These are phyloP conservation scores for Globisporangium apiculatum DNA, from an alignment of 352 stramenopile species.

Conservation along the genomic window DNA sequence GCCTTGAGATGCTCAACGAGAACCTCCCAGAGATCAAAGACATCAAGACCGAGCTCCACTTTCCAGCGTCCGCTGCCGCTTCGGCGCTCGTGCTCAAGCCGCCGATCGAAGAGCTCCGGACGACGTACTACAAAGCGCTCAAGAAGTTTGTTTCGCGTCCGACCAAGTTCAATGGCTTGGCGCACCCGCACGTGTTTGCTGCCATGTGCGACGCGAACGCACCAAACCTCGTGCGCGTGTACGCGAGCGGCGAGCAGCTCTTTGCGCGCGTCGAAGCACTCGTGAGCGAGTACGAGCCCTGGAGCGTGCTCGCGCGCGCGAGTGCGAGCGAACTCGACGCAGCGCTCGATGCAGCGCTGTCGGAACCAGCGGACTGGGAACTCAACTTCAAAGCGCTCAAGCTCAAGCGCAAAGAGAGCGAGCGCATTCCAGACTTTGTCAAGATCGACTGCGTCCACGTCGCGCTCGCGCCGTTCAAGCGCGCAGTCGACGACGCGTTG, in stretches of 20 bases:
- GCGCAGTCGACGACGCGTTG: slow-evolving; percentile 78
- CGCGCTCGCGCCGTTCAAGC: slow-evolving; percentile 86
- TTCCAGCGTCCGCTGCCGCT: slow-evolving; percentile 20
- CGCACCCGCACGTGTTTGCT: slow-evolving; percentile 77
- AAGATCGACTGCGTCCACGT: slow-evolving; percentile 91
- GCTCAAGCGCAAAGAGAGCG: slow-evolving; percentile 87
- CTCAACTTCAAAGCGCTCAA: slow-evolving; percentile 89
- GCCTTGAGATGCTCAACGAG: slow-evolving; percentile 92
- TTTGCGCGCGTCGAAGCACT: slow-evolving; percentile 79
- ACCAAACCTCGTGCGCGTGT: slow-evolving; percentile 82
- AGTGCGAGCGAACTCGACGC: slow-evolving; percentile 59
- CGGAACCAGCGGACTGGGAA: slow-evolving; percentile 77
- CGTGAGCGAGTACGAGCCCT: slow-evolving; percentile 76
- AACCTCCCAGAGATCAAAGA: slow-evolving; percentile 89
- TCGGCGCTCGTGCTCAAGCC: slow-evolving; percentile 82
- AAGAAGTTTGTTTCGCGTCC: slow-evolving; percentile 93
- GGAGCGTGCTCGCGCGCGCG: slow-evolving; percentile 53
- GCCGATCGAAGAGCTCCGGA: slow-evolving; percentile 88
- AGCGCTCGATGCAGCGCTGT: slow-evolving; percentile 72
- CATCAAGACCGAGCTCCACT: slow-evolving; percentile 70
- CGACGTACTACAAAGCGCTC: slow-evolving; percentile 93
- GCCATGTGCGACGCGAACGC: slow-evolving; percentile 89
- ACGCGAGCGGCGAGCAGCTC: slow-evolving; percentile 87
- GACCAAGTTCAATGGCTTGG: slow-evolving; percentile 85
- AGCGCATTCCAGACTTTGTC: slow-evolving; percentile 88